Base-by-base conservation (phyloP, 2,329 filamentous ascomycete species). In the Fusarium hainanense region DNA sequence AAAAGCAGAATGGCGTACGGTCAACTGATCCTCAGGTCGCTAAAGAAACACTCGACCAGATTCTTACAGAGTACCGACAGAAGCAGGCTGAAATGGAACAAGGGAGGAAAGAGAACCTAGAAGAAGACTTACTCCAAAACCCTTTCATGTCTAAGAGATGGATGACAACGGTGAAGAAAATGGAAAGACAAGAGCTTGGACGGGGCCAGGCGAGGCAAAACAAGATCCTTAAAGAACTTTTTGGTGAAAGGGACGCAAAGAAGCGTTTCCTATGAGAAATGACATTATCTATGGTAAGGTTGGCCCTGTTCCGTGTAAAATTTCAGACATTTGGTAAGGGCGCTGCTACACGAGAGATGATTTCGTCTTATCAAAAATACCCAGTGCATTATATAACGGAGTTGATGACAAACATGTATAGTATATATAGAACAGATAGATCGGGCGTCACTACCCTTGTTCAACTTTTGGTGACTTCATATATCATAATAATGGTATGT, bases 111-210 rank as follows among this genome's bases (percentile, higher is more conserved):
- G 14, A 32, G 7, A 25, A n/a, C 4, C 12, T 8, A 25, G 34
- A 37, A n/a, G 18, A 11, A 11, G 34, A 11, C 11, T 18, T 34
- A 16, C 71, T 70, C 20, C 7, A 54, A 44, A 63, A 70, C 21
- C 68, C 68, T 10, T 70, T 70, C 34, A 28, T 42, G 41, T 54
- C 68, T 16, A 21, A 32, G 18, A 20, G 21, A 21, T 70, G 68
- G 68, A 14, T 54, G 10, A 12, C 37, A 42, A 46, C 21, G 16
- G 58, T 50, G 27, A 23, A 23, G 10, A 49, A 28, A 8, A 34
- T 68, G 25, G 63, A 51, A 23, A 30, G 14, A 8, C 40, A 65
- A 9, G 40, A 65, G 25, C 20, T 34, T 6, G n/a, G 8, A 42
- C 37, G 23, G 18, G 18, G 28, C 23, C 43, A 56, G 21, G 20